phyloP scores from a whole-genome alignment of 805 yeast genomes.

The Candida piceae region DNA sequence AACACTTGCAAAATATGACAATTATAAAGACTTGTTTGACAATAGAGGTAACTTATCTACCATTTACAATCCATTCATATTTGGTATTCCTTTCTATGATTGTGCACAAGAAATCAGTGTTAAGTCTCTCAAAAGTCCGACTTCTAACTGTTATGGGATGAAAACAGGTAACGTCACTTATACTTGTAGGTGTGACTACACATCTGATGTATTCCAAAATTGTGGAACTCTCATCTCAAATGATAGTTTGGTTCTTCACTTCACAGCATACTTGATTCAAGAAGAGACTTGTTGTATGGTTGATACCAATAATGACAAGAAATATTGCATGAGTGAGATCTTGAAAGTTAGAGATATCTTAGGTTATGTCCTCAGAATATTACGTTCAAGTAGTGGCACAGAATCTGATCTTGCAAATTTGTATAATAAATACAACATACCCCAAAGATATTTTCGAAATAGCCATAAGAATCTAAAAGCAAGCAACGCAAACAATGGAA shows the following conservation, averaged over 20 bases:
- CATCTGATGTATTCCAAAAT: conserved; percentile 8
- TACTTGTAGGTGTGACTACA: conserved; percentile 7
- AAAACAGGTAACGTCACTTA: background rate
- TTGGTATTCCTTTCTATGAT: conserved; percentile 10
- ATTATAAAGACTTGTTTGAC: background rate
- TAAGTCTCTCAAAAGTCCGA: conserved; percentile 1
- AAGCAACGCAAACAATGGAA: background rate
- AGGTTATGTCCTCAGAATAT: background rate
- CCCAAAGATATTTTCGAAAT: too few species aligned
- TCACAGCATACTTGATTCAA: conserved; percentile 7
- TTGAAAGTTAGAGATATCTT: background rate
- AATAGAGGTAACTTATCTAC: conserved; percentile 5
- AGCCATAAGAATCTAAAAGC: too few species aligned
- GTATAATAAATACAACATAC: background rate
- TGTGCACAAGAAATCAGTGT: conserved; percentile 10
- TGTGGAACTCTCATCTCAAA: conserved; percentile 8
- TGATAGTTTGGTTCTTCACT: conserved; percentile 7
- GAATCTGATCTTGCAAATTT: background rate
- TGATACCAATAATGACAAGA: background rate
- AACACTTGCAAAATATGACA: background rate
- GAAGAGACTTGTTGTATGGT: conserved; percentile 11
- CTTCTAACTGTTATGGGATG: background rate
- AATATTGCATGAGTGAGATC: background rate
- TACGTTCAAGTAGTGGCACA: background rate
- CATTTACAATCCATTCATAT: conserved; percentile 9